Percentiles rank a stretch among this genome's conserved stretches.
These are phyloP conservation scores for Enterocytospora artemiae DNA, from an alignment of 371 early-diverging fungal species.

Conservation along the genomic window DNA sequence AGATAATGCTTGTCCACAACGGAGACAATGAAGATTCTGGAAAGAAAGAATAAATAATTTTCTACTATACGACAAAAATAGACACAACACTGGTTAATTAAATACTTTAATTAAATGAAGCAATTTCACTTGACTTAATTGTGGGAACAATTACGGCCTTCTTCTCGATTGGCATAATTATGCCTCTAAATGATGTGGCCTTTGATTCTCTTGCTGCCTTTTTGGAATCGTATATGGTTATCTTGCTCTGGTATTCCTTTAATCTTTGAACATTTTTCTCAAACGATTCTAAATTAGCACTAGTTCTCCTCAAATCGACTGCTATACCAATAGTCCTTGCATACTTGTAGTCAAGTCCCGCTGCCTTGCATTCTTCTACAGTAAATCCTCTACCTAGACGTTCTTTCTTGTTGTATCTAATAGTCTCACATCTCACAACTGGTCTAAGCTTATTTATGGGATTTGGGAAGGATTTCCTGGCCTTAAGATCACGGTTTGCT, in stretches of 20 bases:
- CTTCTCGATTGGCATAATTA: conserved; percentile 51
- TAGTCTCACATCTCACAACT: conserved; percentile 86
- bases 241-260: conserved; percentile 69
- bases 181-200: conserved; percentile 42
- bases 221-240: conserved; percentile 43
- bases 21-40: neutral
- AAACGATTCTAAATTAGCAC: conserved; percentile 83
- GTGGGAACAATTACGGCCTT: conserved; percentile 23
- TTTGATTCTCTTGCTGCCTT: conserved; percentile 48
- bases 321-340: conserved; percentile 90
- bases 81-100: neutral
- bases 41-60: neutral
- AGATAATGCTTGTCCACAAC: neutral
- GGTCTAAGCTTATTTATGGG: conserved; percentile 91
- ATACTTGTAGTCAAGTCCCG: conserved; percentile 79
- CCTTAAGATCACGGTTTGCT: conserved; percentile 77
- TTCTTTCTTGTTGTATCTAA: conserved; percentile 95
- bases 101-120: conserved; percentile 3
- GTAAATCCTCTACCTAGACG: conserved; percentile 96
- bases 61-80: neutral
- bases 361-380: conserved; percentile 85
- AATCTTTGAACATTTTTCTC: conserved; percentile 85
- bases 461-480: conserved; percentile 82
- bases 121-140: conserved; percentile 44
- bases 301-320: conserved; percentile 91